phyloP scores from a whole-genome alignment of 768 basidiomycete genomes.

The Amanita rubescens region DNA sequence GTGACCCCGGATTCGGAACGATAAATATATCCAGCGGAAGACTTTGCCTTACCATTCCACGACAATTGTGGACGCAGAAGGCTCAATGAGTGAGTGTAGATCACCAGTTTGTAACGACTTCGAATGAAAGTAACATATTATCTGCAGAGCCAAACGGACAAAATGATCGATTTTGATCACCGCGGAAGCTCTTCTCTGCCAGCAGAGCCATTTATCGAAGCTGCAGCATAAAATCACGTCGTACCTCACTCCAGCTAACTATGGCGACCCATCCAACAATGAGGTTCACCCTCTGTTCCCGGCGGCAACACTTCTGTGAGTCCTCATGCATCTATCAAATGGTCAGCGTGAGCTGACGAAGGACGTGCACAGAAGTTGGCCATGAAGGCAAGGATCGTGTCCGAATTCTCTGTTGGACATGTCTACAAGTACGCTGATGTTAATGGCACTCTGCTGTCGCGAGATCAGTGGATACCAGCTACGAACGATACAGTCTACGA shows the following conservation, averaged over 20 bases:
- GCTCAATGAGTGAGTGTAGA: too few species aligned
- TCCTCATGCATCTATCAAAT: neutral
- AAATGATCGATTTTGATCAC: neutral
- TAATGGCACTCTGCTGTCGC: slow-evolving; percentile 16
- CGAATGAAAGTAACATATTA: too few species aligned
- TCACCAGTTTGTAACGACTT: too few species aligned
- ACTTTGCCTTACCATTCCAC: too few species aligned
- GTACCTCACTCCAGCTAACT: slow-evolving; percentile 15
- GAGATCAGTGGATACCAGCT: slow-evolving; percentile 11
- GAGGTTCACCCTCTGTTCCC: slow-evolving; percentile 19
- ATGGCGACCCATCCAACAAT: slow-evolving; percentile 16
- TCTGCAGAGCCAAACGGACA: too few species aligned
- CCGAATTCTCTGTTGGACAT: slow-evolving; percentile 21
- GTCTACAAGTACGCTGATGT: slow-evolving; percentile 16
- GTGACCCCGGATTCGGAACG: too few species aligned
- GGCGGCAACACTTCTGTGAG: slow-evolving; percentile 20
- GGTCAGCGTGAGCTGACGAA: neutral
- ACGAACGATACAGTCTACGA: slow-evolving; percentile 20
- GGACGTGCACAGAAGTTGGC: slow-evolving; percentile 12
- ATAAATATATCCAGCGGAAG: too few species aligned
- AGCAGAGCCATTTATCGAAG: slow-evolving; percentile 14
- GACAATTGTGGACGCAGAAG: too few species aligned
- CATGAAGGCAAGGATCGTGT: slow-evolving; percentile 19
- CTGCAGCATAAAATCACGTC: slow-evolving; percentile 18
- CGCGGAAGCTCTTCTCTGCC: slow-evolving; percentile 15